Evolutionary conservation across 2,329 filamentous ascomycete genomes (phyloP).

Genomic region (Endothia cerciana): DNA sequence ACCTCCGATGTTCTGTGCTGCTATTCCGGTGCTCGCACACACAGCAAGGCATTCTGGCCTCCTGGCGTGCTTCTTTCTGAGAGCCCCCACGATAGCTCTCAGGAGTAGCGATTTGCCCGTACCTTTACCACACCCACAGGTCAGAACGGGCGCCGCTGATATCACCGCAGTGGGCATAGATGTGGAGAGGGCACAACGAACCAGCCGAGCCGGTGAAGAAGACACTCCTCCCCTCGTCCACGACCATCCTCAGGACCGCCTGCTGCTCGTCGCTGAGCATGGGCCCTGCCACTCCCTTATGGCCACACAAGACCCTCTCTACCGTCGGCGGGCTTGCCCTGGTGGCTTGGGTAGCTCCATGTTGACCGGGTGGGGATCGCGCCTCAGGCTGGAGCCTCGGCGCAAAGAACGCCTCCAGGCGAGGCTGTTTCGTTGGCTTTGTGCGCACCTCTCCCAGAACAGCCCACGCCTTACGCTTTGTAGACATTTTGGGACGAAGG

Average conservation of each 20-base stretch:
- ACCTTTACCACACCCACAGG: conserved; percentile 45
- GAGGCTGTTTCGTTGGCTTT: conserved; percentile 9
- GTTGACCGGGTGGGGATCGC: neutral
- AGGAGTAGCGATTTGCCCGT: conserved; percentile 78
- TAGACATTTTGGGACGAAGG: neutral
- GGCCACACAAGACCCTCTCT: neutral
- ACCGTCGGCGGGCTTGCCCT: neutral
- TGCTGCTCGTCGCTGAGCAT: conserved; percentile 70
- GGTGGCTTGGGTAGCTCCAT: neutral
- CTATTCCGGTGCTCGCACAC: conserved; percentile 75
- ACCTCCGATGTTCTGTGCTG: conserved; percentile 76
- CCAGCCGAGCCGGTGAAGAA: conserved; percentile 75
- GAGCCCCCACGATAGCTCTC: conserved; percentile 69
- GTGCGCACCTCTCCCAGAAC: neutral
- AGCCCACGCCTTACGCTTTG: conserved; percentile 1
- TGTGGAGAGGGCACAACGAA: neutral
- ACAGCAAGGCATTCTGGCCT: conserved; percentile 72
- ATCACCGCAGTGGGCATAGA: neutral
- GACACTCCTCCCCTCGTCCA: conserved; percentile 69
- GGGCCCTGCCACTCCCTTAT: neutral
- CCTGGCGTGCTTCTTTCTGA: conserved; percentile 63
- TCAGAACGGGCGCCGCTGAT: neutral
- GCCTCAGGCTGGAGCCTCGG: neutral
- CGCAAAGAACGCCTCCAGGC: conserved; percentile 16
- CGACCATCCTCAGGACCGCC: conserved; percentile 67